Conservation (phyloP, 495 filamentous ascomycete species). For the Trichoderma virens region DNA sequence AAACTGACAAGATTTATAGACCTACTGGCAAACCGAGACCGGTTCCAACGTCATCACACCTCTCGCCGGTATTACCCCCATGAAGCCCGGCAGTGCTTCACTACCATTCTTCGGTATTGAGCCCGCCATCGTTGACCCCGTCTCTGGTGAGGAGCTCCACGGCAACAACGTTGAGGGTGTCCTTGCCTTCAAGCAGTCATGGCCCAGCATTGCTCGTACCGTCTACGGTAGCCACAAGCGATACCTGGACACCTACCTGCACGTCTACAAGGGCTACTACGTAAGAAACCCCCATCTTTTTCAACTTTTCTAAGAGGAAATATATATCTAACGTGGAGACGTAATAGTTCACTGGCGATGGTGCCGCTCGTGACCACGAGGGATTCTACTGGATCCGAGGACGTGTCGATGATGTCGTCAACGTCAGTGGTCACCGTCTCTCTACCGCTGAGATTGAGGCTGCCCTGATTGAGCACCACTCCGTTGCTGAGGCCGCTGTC, state of each 20-base stretch:
- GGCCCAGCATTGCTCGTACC: constrained; percentile 98
- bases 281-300: constrained; percentile 44
- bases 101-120: constrained; percentile 97
- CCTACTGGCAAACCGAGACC: constrained; percentile 99
- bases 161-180: constrained; percentile 99
- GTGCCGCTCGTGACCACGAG: constrained; percentile 93
- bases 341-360: constrained; percentile 97
- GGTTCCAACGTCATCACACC: constrained; percentile 87
- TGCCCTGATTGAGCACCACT: constrained; percentile 81
- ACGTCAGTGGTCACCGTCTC: constrained; percentile 90
- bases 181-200: constrained; percentile 93
- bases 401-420: constrained; percentile 97
- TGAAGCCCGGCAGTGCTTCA: constrained; percentile 70
- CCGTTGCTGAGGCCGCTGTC: constrained; percentile 90
- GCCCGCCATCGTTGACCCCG: constrained; percentile 94
- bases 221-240: constrained; percentile 97
- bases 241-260: constrained; percentile 98
- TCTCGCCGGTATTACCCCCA: constrained; percentile 66
- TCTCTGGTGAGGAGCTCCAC: constrained; percentile 85
- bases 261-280: constrained; percentile 97
- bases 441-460: constrained; percentile 98
- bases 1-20: constrained; percentile 44
- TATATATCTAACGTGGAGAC: constrained; percentile 8
- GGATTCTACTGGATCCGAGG: constrained; percentile 99
- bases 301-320: not conserved